These are phyloP conservation scores for Corchorus capsularis DNA, from an alignment of 345 rosid genomes.

Conservation along the genomic window DNA sequence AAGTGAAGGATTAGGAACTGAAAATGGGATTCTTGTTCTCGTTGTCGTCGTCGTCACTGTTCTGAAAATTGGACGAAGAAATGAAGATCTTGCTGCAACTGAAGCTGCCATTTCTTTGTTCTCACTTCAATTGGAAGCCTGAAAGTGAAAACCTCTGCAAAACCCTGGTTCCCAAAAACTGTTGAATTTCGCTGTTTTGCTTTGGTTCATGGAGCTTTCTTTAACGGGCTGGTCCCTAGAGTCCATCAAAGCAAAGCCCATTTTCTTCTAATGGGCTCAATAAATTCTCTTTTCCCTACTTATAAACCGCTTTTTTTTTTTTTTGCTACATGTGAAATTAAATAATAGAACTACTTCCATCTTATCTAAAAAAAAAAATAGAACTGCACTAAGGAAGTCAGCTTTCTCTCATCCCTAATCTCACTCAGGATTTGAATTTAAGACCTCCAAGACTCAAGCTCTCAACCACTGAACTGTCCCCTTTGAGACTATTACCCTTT, in stretches of 20 bases:
- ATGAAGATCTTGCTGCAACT: constrained; percentile 52
- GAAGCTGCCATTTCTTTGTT: constrained; percentile 40
- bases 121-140: background rate
- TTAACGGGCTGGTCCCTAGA: background rate
- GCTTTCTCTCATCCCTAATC: no score
- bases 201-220: background rate
- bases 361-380: no score
- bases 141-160: constrained; percentile 46
- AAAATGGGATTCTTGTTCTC: constrained; percentile 27
- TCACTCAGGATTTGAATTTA: no score
- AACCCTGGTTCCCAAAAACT: constrained; percentile 26
- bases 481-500: no score
- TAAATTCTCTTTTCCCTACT: background rate
- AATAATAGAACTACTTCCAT: no score
- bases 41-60: constrained; percentile 27
- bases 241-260: background rate
- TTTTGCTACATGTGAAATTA: no score
- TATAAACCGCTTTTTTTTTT: no score
- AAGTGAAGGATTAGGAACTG: constrained; percentile 39
- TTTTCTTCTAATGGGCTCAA: background rate
- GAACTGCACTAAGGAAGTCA: no score
- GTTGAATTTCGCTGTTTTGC: background rate
- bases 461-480: no score
- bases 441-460: no score
- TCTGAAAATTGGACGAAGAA: constrained; percentile 42